These are phyloP conservation scores for Lactarius vividus DNA, from an alignment of 768 basidiomycete species.

Conservation along the genomic window DNA sequence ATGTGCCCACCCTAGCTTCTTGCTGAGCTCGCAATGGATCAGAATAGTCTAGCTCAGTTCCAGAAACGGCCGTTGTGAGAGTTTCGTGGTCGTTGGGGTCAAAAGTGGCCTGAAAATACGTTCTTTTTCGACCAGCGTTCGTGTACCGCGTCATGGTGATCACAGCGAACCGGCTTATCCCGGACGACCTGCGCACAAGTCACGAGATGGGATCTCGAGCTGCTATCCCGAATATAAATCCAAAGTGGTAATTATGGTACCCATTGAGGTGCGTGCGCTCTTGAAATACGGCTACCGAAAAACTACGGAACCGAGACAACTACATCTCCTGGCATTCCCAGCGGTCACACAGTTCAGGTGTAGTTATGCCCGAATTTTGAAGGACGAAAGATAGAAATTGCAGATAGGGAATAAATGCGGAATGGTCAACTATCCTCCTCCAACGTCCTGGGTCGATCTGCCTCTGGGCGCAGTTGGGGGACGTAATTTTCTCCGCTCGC, in stretches of 20 bases:
- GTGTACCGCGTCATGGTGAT: slow-evolving; percentile 68
- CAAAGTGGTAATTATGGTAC: neutral
- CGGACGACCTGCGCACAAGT: neutral
- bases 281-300: neutral
- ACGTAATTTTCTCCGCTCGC: slow-evolving; percentile 6
- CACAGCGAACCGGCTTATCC: neutral
- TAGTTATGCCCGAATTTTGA: neutral
- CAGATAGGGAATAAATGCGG: neutral
- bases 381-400: neutral
- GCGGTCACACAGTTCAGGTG: neutral
- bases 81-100: slow-evolving; percentile 29
- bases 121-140: slow-evolving; percentile 70
- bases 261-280: neutral
- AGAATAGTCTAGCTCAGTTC: slow-evolving; percentile 1
- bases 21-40: slow-evolving; percentile 12
- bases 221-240: too few species aligned
- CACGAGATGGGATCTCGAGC: neutral
- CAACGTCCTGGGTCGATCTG: slow-evolving; percentile 15
- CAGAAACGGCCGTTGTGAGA: slow-evolving; percentile 23
- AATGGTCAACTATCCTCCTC: slow-evolving; percentile 8
- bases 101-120: slow-evolving; percentile 65
- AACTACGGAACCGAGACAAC: neutral
- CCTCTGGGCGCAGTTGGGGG: slow-evolving; percentile 9
- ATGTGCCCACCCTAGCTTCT: slow-evolving; percentile 26
- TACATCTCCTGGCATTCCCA: neutral